Conservation (phyloP, 441 rosid species). For the Gossypium gossypioides region DNA sequence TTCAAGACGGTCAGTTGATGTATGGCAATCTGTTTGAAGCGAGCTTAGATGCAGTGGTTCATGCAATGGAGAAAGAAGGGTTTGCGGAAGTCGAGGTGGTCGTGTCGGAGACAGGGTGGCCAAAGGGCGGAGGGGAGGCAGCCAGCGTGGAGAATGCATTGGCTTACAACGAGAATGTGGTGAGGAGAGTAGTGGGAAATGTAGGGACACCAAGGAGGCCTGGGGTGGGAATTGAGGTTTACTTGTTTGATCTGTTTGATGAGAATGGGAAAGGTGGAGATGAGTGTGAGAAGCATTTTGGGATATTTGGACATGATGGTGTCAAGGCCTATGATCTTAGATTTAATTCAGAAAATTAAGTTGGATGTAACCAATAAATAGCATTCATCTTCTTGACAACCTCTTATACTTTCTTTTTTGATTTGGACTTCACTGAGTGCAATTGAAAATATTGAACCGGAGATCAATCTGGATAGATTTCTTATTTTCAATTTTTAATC, state of each 20-base stretch:
- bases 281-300: constrained; percentile 38
- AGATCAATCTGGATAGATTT: no score
- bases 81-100: constrained; percentile 23
- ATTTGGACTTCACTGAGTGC: no score
- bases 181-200: constrained; percentile 13
- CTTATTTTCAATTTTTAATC: no score
- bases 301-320: constrained; percentile 32
- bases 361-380: not conserved
- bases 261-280: constrained; percentile 31
- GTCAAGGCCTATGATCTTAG: constrained; percentile 24
- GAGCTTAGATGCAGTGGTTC: constrained; percentile 30
- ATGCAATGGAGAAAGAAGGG: constrained; percentile 35
- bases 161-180: constrained; percentile 29
- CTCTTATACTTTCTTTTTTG: no score
- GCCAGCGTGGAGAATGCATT: constrained; percentile 22
- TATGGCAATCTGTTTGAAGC: constrained; percentile 36
- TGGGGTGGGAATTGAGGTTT: constrained; percentile 22
- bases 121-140: constrained; percentile 34
- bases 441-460: no score
- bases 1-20: constrained; percentile 22
- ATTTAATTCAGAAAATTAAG: constrained; percentile 12
- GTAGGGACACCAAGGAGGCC: constrained; percentile 45
- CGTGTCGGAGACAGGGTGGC: constrained; percentile 51
- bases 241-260: constrained; percentile 34
- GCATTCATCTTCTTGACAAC: not conserved